Evolutionary conservation across 345 rosid genomes (phyloP).

Genomic region (Ceriops decandra): DNA sequence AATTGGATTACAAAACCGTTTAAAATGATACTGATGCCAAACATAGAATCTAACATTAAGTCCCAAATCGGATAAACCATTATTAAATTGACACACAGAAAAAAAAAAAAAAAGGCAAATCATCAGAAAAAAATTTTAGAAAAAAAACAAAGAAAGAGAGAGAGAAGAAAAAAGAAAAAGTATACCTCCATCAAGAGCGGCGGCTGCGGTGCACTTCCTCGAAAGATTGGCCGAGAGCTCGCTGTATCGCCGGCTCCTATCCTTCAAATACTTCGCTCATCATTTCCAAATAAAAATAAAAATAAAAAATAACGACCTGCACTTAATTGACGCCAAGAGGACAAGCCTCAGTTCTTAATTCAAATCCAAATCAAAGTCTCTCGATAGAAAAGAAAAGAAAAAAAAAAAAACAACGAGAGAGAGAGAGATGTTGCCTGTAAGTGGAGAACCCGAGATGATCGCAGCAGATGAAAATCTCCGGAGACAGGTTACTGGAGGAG

Average conservation of each 20-base stretch:
- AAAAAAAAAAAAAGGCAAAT: too few relatives aligned
- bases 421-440: not conserved
- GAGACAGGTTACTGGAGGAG: not conserved
- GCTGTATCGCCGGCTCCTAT: constrained; percentile 33
- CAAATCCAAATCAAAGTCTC: not conserved
- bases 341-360: not conserved
- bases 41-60: too few relatives aligned
- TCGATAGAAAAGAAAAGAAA: not conserved
- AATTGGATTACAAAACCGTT: too few relatives aligned
- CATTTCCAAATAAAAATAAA: not conserved
- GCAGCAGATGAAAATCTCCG: not conserved
- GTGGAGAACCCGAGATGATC: constrained; percentile 4
- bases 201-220: constrained; percentile 23
- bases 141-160: too few relatives aligned
- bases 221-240: constrained; percentile 31
- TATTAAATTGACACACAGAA: too few relatives aligned
- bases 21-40: too few relatives aligned
- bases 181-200: constrained; percentile 27
- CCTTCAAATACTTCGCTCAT: constrained; percentile 32
- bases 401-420: not conserved
- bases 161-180: not conserved
- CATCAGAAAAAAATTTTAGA: too few relatives aligned
- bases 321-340: too few relatives aligned
- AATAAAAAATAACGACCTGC: not conserved
- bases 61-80: too few relatives aligned